These are phyloP conservation scores for Pleurotus salmoneostramineus DNA, from an alignment of 768 basidiomycete genomes.

Conservation along the genomic window DNA sequence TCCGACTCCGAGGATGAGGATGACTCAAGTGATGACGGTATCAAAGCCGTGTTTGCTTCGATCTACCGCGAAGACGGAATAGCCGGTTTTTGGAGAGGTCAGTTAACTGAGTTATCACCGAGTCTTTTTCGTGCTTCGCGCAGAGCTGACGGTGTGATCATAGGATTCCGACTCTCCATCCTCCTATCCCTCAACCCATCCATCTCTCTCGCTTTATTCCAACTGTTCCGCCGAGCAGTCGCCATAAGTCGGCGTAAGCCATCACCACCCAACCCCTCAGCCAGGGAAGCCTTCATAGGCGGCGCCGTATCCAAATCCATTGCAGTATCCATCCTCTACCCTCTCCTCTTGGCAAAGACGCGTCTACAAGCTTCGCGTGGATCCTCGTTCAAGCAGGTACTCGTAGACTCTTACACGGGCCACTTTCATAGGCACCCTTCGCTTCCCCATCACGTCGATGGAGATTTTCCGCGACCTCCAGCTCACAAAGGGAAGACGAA, in stretches of 20 bases:
- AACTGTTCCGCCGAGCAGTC: conserved; percentile 40
- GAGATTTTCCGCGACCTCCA: conserved; percentile 1
- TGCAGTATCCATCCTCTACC: conserved; percentile 49
- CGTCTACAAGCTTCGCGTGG: conserved; percentile 41
- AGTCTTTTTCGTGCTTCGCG: neutral
- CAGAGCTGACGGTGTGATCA: neutral
- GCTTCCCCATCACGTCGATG: neutral
- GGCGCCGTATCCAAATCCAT: conserved; percentile 51
- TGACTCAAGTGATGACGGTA: conserved; percentile 15
- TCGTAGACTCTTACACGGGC: conserved; percentile 30
- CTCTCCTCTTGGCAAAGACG: conserved; percentile 58
- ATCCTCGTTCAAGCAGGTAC: conserved; percentile 28
- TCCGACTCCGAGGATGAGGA: conserved; percentile 2
- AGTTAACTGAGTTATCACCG: neutral
- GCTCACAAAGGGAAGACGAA: conserved; percentile 18
- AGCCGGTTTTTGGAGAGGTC: conserved; percentile 56
- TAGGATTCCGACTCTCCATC: conserved; percentile 48
- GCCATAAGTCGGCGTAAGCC: conserved; percentile 16
- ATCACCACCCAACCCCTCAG: conserved; percentile 25
- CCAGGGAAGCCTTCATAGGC: conserved; percentile 50
- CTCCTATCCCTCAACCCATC: conserved; percentile 54
- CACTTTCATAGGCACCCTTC: neutral
- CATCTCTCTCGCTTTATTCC: conserved; percentile 51
- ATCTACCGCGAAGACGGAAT: conserved; percentile 49
- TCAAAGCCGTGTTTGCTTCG: conserved; percentile 28